Base-by-base conservation (phyloP, 352 stramenopile species). In the Pythium scleroteichum region DNA sequence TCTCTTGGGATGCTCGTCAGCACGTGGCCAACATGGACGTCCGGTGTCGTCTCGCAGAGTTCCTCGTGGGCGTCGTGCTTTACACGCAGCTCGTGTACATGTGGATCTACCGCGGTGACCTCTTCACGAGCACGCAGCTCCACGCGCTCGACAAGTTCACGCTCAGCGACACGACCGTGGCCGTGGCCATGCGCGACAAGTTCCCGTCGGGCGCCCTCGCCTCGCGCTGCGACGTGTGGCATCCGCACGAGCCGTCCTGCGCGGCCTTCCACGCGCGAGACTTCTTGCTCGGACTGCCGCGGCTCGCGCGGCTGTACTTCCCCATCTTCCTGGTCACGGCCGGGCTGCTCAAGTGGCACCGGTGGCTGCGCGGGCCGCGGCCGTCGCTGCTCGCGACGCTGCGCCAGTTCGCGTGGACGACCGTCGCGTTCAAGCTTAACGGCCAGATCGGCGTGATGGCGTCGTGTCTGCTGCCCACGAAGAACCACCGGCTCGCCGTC, bases 271-370 rank as follows among this genome's bases (percentile, higher is more conserved):
- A 90, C 60, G 16, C 40, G 0, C 40, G 67, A 12, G 75, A 75
- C 51, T 80, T 87, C 17, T 19, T 54, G 14, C 52, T 65, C 17
- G 67, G 71, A 19, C 75, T 88, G 64, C 71, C 45, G 38, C 72
- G 75, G 22, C 69, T 79, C 4, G 68, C 78, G 47, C 60, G 66
- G 32, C 54, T 90, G 19, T 86, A 88, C 55, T 61, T 87, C 16
- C 78, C 81, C n/a, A 87, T 90, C 69, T 90, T 84, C 68, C 46
- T 78, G 5, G 46, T 78, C 55, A 87, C 78, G 22, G 68, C 74
- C 14, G 64, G 81, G 26, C 59, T 76, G n/a, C 63, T 75, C 13
- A 81, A 79, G 55, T 86, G 81, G 68, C 87, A 85, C 50, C 65
- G 64, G 17, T 90, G 81, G 81, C 44, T 87, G n/a, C 79, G 62